Evolutionary conservation across 1,284 basidiomycete genomes (phyloP).

Genomic region (Malassezia caprae): DNA sequence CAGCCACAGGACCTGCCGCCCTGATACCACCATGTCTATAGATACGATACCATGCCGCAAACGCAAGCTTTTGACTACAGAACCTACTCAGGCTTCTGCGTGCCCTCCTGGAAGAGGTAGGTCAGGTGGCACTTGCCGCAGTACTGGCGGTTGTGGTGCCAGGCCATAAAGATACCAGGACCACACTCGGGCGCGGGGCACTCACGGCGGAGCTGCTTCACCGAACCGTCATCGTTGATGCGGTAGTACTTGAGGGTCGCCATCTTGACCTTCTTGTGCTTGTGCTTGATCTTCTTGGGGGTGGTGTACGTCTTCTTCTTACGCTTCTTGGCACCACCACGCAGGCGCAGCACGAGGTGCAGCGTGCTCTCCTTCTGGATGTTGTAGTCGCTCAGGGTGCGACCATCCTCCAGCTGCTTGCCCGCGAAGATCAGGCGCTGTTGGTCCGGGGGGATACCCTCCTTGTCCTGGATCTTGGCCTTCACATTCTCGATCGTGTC

Average conservation of each 20-base stretch:
- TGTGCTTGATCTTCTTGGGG: slow-evolving; percentile 99
- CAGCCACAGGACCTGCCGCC: slow-evolving; percentile 35
- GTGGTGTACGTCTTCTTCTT: slow-evolving; percentile 99
- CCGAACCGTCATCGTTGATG: slow-evolving; percentile 97
- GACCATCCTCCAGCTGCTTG: slow-evolving; percentile 68
- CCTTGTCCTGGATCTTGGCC: slow-evolving; percentile 54
- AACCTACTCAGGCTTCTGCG: slow-evolving; percentile 19
- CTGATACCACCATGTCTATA: not conserved
- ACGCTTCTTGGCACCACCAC: slow-evolving; percentile 97
- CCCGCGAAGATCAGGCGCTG: slow-evolving; percentile 96
- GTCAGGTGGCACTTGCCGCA: slow-evolving; percentile 49
- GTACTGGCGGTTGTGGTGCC: slow-evolving; percentile 49
- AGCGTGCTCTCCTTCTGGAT: slow-evolving; percentile 59
- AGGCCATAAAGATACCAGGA: slow-evolving; percentile 46
- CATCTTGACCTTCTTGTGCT: slow-evolving; percentile 99
- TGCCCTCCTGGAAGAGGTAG: slow-evolving; percentile 47
- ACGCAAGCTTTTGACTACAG: not conserved
- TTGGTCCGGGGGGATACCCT: slow-evolving; percentile 81
- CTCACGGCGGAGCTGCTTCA: slow-evolving; percentile 95
- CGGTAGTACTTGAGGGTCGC: slow-evolving; percentile 99
- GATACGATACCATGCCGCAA: not conserved
- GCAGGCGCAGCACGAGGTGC: slow-evolving; percentile 54
- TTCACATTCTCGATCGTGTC: slow-evolving; percentile 49
- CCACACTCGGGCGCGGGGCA: slow-evolving; percentile 57
- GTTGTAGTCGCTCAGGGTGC: slow-evolving; percentile 58